Evolutionary conservation across 1,284 basidiomycete genomes (phyloP).

Genomic region (Boletus semigastroideus): DNA sequence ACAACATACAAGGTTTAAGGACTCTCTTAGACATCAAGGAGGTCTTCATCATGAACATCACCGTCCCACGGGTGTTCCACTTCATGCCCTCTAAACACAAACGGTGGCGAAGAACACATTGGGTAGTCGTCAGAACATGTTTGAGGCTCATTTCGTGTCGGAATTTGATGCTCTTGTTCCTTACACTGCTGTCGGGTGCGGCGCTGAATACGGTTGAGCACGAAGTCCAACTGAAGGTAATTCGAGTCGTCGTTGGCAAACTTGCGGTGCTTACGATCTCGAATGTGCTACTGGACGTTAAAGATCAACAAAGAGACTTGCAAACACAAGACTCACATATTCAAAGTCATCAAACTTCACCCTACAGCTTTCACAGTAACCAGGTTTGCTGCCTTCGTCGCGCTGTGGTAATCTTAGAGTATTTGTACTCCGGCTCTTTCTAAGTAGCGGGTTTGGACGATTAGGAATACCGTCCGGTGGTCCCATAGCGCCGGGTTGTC

Average conservation of each 20-base stretch:
- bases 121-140: constrained; percentile 28
- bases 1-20: constrained; percentile 17
- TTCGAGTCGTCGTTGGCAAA: constrained; percentile 84
- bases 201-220: constrained; percentile 75
- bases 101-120: constrained; percentile 28
- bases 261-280: constrained; percentile 76
- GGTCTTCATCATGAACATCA: constrained; percentile 23
- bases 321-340: constrained; percentile 50
- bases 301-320: constrained; percentile 1
- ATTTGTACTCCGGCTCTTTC: constrained; percentile 78
- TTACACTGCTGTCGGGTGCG: constrained; percentile 51
- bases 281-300: constrained; percentile 64
- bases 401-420: constrained; percentile 71
- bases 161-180: constrained; percentile 22
- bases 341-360: constrained; percentile 89
- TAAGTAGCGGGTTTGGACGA: constrained; percentile 47
- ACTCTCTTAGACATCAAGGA: constrained; percentile 20
- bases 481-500: constrained; percentile 55
- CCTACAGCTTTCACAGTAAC: constrained; percentile 98
- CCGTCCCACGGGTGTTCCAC: constrained; percentile 27
- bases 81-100: constrained; percentile 6
- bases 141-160: constrained; percentile 8
- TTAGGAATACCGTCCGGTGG: constrained; percentile 62
- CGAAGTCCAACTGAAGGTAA: constrained; percentile 80
- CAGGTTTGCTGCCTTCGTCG: constrained; percentile 87